These are phyloP conservation scores for Coelastrella sp. DNA, from an alignment of 139 green algal species.

Conservation along the genomic window DNA sequence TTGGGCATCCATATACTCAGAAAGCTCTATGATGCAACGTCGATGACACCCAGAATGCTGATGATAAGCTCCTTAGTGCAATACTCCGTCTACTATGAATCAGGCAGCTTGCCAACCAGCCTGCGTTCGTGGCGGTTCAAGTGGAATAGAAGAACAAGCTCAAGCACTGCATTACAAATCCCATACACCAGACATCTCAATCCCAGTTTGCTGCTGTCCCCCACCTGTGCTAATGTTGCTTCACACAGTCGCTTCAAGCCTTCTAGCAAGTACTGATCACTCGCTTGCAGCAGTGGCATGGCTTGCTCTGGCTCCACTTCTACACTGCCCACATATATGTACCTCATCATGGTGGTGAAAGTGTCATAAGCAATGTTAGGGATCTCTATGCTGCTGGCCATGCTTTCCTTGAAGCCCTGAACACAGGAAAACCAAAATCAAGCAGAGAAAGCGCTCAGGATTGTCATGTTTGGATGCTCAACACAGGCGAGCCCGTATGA, in stretches of 20 bases:
- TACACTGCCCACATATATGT: constrained; percentile 92
- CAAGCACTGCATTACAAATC: too few species aligned
- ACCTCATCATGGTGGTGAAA: constrained; percentile 94
- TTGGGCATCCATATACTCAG: not conserved
- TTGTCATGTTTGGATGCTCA: too few species aligned
- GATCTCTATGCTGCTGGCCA: constrained; percentile 91
- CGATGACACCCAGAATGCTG: too few species aligned
- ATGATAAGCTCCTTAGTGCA: too few species aligned
- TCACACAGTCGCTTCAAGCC: constrained; percentile 96
- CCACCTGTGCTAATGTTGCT: constrained; percentile 75
- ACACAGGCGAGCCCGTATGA: too few species aligned
- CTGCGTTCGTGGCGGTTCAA: too few species aligned
- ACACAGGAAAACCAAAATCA: not conserved
- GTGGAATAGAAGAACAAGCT: too few species aligned
- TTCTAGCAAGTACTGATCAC: constrained; percentile 97
- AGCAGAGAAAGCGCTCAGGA: too few species aligned
- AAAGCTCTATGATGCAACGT: too few species aligned
- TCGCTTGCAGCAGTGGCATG: constrained; percentile 68
- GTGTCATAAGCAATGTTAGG: constrained; percentile 92
- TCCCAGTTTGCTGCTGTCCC: not conserved
- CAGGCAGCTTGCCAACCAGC: too few species aligned
- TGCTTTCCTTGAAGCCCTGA: constrained; percentile 74
- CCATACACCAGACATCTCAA: too few species aligned
- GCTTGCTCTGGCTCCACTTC: constrained; percentile 64
- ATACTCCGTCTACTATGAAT: too few species aligned